These are phyloP conservation scores for Colletotrichum sojae DNA, from an alignment of 2,329 filamentous ascomycete genomes.

Conservation along the genomic window DNA sequence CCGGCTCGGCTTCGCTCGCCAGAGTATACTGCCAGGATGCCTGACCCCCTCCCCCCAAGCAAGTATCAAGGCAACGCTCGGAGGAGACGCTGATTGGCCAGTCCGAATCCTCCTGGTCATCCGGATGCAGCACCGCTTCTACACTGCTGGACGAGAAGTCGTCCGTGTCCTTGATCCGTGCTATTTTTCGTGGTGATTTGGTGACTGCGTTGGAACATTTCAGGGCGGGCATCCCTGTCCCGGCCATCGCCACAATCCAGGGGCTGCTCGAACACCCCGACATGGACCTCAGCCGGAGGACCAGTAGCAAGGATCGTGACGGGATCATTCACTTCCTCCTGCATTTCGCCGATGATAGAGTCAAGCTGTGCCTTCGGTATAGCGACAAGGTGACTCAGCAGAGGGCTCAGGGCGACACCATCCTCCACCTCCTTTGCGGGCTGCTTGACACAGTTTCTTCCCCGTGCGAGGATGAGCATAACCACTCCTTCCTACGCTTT, in stretches of 20 bases:
- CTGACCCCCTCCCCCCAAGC: not conserved
- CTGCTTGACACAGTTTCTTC: not conserved
- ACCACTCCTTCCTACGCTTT: not conserved
- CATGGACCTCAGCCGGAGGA: not conserved
- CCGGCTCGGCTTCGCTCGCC: too few species aligned
- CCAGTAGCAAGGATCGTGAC: not conserved
- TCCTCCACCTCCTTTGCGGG: slow-evolving; percentile 1
- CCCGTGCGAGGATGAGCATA: not conserved
- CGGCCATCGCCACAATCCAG: not conserved
- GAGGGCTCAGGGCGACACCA: not conserved
- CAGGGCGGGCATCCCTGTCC: not conserved
- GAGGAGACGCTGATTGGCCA: not conserved
- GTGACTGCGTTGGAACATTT: not conserved
- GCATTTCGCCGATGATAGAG: not conserved
- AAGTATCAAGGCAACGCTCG: not conserved
- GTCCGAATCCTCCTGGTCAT: not conserved
- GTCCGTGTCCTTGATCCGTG: not conserved
- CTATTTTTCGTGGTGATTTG: not conserved
- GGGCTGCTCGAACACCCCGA: not conserved
- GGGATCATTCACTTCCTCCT: slow-evolving; percentile 5
- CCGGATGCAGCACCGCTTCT: not conserved
- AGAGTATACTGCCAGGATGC: not conserved
- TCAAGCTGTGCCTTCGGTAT: not conserved
- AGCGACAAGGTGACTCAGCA: not conserved
- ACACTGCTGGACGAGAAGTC: not conserved